Conservation (phyloP, 768 basidiomycete species). For the Lentinula guzmanii region DNA sequence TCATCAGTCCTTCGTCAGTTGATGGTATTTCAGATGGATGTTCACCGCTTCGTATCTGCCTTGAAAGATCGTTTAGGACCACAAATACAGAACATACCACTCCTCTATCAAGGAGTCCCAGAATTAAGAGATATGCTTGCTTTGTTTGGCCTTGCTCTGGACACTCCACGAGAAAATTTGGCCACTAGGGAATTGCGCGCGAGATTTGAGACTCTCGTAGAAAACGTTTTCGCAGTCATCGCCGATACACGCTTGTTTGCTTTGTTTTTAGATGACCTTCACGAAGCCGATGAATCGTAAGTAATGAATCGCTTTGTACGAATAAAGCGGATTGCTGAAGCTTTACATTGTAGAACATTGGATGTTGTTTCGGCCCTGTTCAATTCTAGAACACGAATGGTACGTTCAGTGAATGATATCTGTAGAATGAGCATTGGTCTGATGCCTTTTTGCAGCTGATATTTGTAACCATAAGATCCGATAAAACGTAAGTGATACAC, state of each 20-base stretch:
- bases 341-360: slow-evolving; percentile 41
- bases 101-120: slow-evolving; percentile 66
- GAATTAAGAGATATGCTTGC: slow-evolving; percentile 60
- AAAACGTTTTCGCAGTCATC: slow-evolving; percentile 63
- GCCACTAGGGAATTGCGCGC: slow-evolving; percentile 58
- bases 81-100: slow-evolving; percentile 61
- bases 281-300: slow-evolving; percentile 69
- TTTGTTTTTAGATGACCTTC: slow-evolving; percentile 67
- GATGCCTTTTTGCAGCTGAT: slow-evolving; percentile 39
- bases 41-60: slow-evolving; percentile 57
- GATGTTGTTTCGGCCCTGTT: slow-evolving; percentile 60
- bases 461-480: slow-evolving; percentile 56
- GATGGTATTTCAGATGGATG: slow-evolving; percentile 67
- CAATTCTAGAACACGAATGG: slow-evolving; percentile 63
- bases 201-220: slow-evolving; percentile 64
- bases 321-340: not conserved
- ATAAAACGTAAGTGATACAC: slow-evolving; percentile 37
- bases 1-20: slow-evolving; percentile 69
- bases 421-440: not conserved
- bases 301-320: slow-evolving; percentile 10
- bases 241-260: slow-evolving; percentile 68
- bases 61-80: slow-evolving; percentile 61
- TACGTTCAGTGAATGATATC: slow-evolving; percentile 17
- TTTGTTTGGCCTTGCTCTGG: slow-evolving; percentile 46
- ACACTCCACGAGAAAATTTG: slow-evolving; percentile 47